phyloP scores from a whole-genome alignment of 2,329 filamentous ascomycete species.

The Aspergillus sp. region DNA sequence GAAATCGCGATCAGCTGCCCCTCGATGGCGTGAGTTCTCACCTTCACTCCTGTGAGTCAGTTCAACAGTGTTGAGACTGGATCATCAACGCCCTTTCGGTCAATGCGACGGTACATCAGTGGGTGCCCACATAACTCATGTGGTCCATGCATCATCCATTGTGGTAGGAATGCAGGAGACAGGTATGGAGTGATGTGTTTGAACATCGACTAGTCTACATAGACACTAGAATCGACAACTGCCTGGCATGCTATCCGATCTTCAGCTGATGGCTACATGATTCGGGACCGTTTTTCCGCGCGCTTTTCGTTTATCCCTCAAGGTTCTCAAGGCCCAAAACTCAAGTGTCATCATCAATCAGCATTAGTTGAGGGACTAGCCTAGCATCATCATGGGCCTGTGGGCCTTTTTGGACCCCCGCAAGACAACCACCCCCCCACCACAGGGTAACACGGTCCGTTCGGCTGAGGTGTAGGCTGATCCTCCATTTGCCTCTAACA shows the following conservation, averaged over 20 bases:
- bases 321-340: not conserved
- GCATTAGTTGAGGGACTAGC: not conserved
- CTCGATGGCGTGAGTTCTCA: slow-evolving; percentile 20
- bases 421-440: slow-evolving; percentile 4
- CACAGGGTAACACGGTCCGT: slow-evolving; percentile 11
- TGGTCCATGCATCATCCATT: not conserved
- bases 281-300: slow-evolving; percentile 9
- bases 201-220: not conserved
- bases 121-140: not conserved
- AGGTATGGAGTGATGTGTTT: not conserved
- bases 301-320: slow-evolving; percentile 8
- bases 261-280: not conserved
- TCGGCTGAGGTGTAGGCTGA: slow-evolving; percentile 10
- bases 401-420: slow-evolving; percentile 13
- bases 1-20: slow-evolving; percentile 12
- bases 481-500: not conserved
- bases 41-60: not conserved
- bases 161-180: not conserved
- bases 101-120: not conserved
- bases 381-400: not conserved
- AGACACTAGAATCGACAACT: not conserved
- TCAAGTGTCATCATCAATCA: slow-evolving; percentile 1
- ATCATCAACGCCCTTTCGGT: not conserved
- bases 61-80: not conserved
- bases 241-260: slow-evolving; percentile 7